Conservation (phyloP, 2,329 filamentous ascomycete genomes). For the Botryosphaeria agaves region DNA sequence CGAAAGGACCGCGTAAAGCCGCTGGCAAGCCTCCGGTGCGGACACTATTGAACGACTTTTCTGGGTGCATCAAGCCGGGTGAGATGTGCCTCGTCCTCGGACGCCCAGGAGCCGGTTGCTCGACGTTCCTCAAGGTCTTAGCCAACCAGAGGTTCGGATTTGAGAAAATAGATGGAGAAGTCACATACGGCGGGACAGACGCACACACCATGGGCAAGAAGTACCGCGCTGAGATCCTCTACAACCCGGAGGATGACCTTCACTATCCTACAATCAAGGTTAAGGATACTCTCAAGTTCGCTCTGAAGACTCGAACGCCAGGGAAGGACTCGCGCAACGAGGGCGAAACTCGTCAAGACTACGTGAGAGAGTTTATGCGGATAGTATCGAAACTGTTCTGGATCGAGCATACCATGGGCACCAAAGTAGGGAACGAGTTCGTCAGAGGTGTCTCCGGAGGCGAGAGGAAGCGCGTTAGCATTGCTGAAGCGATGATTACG, state of each 20-base stretch:
- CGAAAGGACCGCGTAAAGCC: constrained; percentile 22
- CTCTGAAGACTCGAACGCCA: constrained; percentile 50
- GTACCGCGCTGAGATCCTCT: constrained; percentile 47
- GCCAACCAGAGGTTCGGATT: constrained; percentile 47
- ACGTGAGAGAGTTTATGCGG: constrained; percentile 32
- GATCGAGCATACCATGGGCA: constrained; percentile 42
- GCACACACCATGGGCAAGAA: constrained; percentile 34
- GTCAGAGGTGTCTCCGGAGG: constrained; percentile 51
- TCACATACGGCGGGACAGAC: constrained; percentile 31
- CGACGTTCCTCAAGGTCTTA: constrained; percentile 51
- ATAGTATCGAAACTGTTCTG: constrained; percentile 31
- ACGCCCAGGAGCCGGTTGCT: constrained; percentile 52
- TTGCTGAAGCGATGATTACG: constrained; percentile 45
- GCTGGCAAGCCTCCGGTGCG: constrained; percentile 37
- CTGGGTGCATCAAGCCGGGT: constrained; percentile 54
- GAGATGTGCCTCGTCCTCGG: constrained; percentile 57
- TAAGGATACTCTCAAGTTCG: constrained; percentile 56
- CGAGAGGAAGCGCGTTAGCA: constrained; percentile 51
- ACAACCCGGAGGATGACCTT: constrained; percentile 62
- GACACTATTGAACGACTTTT: constrained; percentile 46
- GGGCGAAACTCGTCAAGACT: constrained; percentile 29
- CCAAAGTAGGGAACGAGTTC: constrained; percentile 50
- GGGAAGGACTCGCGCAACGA: constrained; percentile 25
- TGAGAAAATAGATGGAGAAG: constrained; percentile 37
- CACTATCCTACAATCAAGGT: constrained; percentile 68